Conservation (phyloP, 2,329 filamentous ascomycete species). For the Aspergillus melleus region DNA sequence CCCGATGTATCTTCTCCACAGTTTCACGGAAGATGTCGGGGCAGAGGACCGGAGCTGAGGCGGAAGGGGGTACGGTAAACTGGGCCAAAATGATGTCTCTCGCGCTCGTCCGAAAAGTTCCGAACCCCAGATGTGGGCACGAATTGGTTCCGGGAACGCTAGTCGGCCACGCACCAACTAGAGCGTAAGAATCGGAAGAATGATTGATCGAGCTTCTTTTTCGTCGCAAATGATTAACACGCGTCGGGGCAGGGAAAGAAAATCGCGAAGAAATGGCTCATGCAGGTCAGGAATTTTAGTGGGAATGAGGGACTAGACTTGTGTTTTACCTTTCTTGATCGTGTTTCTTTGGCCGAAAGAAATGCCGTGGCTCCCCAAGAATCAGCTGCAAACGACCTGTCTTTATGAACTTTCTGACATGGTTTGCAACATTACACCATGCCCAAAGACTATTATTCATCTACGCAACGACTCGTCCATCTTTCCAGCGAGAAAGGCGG, state of each 20-base stretch:
- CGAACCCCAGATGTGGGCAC: slow-evolving; percentile 31
- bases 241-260: slow-evolving; percentile 8
- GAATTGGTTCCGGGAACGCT: slow-evolving; percentile 25
- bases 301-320: neutral
- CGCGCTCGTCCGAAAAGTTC: slow-evolving; percentile 32
- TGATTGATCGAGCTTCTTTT: slow-evolving; percentile 9
- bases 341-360: neutral
- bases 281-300: slow-evolving; percentile 3
- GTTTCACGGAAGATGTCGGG: slow-evolving; percentile 43
- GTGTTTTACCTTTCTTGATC: too few species aligned
- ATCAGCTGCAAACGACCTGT: slow-evolving; percentile 12
- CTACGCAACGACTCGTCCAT: neutral
- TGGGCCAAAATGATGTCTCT: slow-evolving; percentile 25
- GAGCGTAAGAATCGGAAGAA: slow-evolving; percentile 12
- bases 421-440: slow-evolving; percentile 3
- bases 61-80: slow-evolving; percentile 18
- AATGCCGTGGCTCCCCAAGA: slow-evolving; percentile 1
- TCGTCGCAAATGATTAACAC: slow-evolving; percentile 9
- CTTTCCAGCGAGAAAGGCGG: neutral
- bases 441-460: neutral
- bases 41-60: slow-evolving; percentile 21
- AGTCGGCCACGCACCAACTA: slow-evolving; percentile 21
- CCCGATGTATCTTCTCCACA: slow-evolving; percentile 39
- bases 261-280: slow-evolving; percentile 17
- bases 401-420: slow-evolving; percentile 1